Conservation (phyloP, 495 filamentous ascomycete species). For the Podospora anserina region DNA sequence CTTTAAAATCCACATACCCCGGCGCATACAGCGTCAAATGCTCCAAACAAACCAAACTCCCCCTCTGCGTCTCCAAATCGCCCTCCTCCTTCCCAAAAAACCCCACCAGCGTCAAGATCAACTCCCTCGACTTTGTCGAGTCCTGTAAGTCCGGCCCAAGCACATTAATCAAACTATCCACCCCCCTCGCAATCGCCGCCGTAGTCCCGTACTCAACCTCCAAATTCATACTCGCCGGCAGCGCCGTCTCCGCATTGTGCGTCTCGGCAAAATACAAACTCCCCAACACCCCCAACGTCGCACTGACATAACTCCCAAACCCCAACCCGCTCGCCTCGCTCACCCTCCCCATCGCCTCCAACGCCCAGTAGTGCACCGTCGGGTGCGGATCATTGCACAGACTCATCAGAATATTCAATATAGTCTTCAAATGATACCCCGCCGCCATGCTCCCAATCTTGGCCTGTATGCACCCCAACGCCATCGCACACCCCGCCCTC, state of each 20-base stretch:
- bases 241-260: slow-evolving; percentile 79
- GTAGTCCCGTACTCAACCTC: slow-evolving; percentile 78
- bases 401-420: slow-evolving; percentile 91
- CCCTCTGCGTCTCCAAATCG: slow-evolving; percentile 65
- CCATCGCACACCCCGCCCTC: slow-evolving; percentile 89
- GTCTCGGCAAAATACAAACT: slow-evolving; percentile 89
- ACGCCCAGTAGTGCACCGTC: slow-evolving; percentile 90
- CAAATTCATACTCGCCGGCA: slow-evolving; percentile 78
- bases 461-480: slow-evolving; percentile 87
- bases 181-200: slow-evolving; percentile 76
- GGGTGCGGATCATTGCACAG: slow-evolving; percentile 95
- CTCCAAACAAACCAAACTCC: slow-evolving; percentile 80
- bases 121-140: slow-evolving; percentile 81
- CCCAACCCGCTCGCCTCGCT: slow-evolving; percentile 90
- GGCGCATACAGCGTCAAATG: slow-evolving; percentile 92
- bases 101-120: slow-evolving; percentile 81
- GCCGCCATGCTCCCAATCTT: slow-evolving; percentile 98
- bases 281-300: slow-evolving; percentile 86
- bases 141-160: slow-evolving; percentile 94
- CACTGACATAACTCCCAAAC: slow-evolving; percentile 84
- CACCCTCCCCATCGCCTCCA: slow-evolving; percentile 82
- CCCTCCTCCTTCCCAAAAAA: slow-evolving; percentile 75
- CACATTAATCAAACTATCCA: slow-evolving; percentile 95
- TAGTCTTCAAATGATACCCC: slow-evolving; percentile 93
- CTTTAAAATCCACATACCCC: slow-evolving; percentile 73